These are phyloP conservation scores for Fusarium sp. DNA, from an alignment of 2,329 filamentous ascomycete genomes.

Conservation along the genomic window DNA sequence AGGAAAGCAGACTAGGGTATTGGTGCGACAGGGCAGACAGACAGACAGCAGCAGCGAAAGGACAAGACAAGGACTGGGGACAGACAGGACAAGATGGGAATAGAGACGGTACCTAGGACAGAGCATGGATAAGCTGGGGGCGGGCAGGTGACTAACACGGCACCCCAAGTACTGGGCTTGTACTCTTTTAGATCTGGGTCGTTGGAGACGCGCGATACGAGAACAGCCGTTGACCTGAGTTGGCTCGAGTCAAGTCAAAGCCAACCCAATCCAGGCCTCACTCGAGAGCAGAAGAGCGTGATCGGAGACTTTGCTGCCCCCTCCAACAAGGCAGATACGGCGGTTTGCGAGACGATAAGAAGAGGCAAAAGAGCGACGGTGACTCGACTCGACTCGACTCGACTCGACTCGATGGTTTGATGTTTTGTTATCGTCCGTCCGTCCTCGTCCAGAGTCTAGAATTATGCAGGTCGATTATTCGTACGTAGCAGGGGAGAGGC, in stretches of 20 bases:
- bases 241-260: conserved; percentile 2
- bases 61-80: conserved; percentile 36
- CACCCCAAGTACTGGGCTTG: not conserved
- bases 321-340: conserved; percentile 27
- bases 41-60: conserved; percentile 28
- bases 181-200: conserved; percentile 32
- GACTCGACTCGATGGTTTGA: conserved; percentile 27
- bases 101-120: conserved; percentile 25
- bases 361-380: conserved; percentile 5
- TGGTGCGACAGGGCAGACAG: too few relatives aligned
- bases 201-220: conserved; percentile 37
- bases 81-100: conserved; percentile 28
- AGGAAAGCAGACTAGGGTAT: conserved; percentile 3
- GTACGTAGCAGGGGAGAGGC: conserved; percentile 22
- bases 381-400: conserved; percentile 8
- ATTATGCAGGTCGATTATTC: conserved; percentile 42
- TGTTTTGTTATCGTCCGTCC: conserved; percentile 39
- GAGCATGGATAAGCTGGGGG: conserved; percentile 27
- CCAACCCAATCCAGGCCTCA: not conserved
- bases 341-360: conserved; percentile 20
- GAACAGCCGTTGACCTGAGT: conserved; percentile 39
- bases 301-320: conserved; percentile 35
- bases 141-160: conserved; percentile 47
- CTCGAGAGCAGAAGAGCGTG: conserved; percentile 24
- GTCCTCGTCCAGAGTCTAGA: conserved; percentile 35